phyloP scores from a whole-genome alignment of 345 rosid species.

The Eucalyptus viminalis region DNA sequence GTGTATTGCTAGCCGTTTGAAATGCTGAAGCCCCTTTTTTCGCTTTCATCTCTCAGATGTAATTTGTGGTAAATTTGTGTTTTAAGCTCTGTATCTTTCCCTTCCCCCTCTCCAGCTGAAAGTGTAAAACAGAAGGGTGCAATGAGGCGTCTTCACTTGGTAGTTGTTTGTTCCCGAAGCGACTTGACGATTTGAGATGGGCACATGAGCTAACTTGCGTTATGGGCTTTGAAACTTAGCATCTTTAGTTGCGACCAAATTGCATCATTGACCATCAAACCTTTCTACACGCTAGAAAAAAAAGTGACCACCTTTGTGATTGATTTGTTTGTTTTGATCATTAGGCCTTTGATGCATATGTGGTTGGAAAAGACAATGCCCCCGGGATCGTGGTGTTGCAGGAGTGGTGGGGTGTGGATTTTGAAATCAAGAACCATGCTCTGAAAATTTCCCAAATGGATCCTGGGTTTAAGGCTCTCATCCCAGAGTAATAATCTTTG shows the following conservation, averaged over 20 bases:
- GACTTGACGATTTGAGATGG: neutral
- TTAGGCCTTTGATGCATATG: slow-evolving; percentile 85
- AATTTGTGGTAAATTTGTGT: neutral
- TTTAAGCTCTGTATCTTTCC: neutral
- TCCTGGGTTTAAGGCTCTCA: slow-evolving; percentile 79
- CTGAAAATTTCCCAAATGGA: slow-evolving; percentile 63
- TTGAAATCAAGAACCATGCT: slow-evolving; percentile 91
- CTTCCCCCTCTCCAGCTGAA: neutral
- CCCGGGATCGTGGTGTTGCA: slow-evolving; percentile 91
- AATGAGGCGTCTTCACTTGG: neutral
- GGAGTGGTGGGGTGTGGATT: slow-evolving; percentile 99
- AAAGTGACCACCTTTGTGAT: neutral
- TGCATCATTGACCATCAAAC: neutral
- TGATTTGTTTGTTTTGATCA: neutral
- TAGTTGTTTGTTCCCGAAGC: neutral
- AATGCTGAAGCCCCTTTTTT: neutral
- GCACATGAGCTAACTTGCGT: neutral
- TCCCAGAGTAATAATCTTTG: slow-evolving; percentile 55
- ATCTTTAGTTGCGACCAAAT: neutral
- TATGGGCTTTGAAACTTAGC: neutral
- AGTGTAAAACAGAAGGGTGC: neutral
- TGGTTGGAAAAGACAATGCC: slow-evolving; percentile 83
- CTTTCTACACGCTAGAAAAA: neutral
- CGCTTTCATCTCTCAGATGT: neutral
- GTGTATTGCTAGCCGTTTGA: neutral